Evolutionary conservation across 1,284 basidiomycete genomes (phyloP).

Genomic region (Stereum hirsutum): DNA sequence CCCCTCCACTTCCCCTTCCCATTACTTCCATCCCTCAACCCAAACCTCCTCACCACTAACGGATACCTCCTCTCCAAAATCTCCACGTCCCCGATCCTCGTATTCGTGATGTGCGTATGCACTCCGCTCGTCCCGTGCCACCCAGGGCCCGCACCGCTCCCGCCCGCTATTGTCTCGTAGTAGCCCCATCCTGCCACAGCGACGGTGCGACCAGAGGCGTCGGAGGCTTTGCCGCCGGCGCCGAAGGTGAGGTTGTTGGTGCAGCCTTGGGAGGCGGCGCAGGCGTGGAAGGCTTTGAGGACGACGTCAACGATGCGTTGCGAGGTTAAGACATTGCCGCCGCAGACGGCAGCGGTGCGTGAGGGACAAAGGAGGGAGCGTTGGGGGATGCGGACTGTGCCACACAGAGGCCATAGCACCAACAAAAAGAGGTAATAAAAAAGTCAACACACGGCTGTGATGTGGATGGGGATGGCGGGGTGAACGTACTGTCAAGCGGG

Average conservation of each 20-base stretch:
- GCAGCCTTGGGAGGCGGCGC: conserved; percentile 90
- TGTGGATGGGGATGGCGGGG: neutral
- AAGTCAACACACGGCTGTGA: conserved; percentile 6
- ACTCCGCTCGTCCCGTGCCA: conserved; percentile 91
- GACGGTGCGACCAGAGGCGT: no score
- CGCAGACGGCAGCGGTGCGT: conserved; percentile 83
- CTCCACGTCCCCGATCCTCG: conserved; percentile 87
- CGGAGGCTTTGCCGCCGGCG: conserved; percentile 75
- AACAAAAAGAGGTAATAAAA: conserved; percentile 10
- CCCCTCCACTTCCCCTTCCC: conserved; percentile 76
- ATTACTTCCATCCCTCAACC: conserved; percentile 67
- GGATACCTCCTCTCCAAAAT: conserved; percentile 90
- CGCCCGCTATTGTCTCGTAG: conserved; percentile 95
- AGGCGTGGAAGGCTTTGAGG: conserved; percentile 87
- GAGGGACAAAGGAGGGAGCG: conserved; percentile 80
- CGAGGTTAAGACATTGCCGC: conserved; percentile 88
- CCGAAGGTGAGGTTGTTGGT: conserved; percentile 94
- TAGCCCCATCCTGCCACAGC: conserved; percentile 86
- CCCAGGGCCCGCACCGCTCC: conserved; percentile 82
- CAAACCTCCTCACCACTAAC: conserved; percentile 79
- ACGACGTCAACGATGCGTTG: conserved; percentile 96
- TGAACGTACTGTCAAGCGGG: conserved; percentile 55
- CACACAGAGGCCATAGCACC: no score
- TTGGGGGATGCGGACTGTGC: conserved; percentile 74
- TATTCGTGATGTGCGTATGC: conserved; percentile 92